These are phyloP conservation scores for Polygonum aviculare DNA, from an alignment of 148 eudicot genomes.

Conservation along the genomic window DNA sequence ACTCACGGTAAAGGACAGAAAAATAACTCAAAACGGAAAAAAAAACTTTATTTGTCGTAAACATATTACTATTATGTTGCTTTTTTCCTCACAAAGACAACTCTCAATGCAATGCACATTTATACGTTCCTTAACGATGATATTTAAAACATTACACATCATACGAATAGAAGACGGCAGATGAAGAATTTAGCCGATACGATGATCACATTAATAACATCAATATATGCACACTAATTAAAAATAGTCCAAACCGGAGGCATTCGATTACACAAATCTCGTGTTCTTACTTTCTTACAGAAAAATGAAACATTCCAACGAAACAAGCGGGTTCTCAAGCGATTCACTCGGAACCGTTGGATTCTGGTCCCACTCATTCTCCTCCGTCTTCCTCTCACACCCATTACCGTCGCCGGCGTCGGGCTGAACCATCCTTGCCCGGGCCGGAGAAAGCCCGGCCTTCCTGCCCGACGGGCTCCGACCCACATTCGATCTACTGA, in stretches of 20 bases:
- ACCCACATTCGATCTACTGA: constrained; percentile 21
- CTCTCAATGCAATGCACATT: no score
- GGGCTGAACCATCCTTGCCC: constrained; percentile 23
- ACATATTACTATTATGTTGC: background rate
- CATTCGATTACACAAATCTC: background rate
- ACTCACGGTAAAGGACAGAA: background rate
- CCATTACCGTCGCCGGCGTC: background rate
- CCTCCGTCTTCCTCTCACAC: background rate
- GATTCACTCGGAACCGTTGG: constrained; percentile 29
- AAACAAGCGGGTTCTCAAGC: constrained; percentile 72
- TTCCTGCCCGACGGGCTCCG: constrained; percentile 41
- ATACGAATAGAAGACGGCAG: no score
- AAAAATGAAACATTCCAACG: constrained; percentile 73
- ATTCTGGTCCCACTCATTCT: background rate
- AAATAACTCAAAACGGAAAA: background rate
- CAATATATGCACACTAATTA: constrained; percentile 2
- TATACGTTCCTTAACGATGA: no score
- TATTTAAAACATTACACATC: no score
- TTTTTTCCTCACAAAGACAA: no score
- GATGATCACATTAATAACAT: background rate
- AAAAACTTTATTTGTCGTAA: background rate
- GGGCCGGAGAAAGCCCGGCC: constrained; percentile 56
- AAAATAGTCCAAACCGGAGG: background rate
- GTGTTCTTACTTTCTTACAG: constrained; percentile 25
- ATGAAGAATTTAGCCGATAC: no score